These are phyloP conservation scores for Mucor sp. DNA, from an alignment of 371 early-diverging fungal species.

Conservation along the genomic window DNA sequence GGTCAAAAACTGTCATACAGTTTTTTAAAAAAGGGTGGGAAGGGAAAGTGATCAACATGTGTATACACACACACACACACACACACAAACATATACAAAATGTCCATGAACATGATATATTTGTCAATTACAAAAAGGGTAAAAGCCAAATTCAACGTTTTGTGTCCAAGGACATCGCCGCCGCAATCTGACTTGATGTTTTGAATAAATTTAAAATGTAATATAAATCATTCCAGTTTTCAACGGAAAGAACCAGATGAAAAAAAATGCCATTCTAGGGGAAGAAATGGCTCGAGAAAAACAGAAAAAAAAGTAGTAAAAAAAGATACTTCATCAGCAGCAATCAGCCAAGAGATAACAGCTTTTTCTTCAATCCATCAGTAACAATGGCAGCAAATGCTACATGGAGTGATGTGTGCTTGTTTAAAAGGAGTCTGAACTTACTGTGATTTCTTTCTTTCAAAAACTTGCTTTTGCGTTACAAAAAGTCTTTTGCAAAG, in stretches of 20 bases:
- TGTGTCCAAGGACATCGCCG: conserved; percentile 12
- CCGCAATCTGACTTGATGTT: conserved; percentile 16
- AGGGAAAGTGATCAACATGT: not conserved
- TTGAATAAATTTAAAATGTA: conserved; percentile 3
- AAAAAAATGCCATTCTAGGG: not conserved
- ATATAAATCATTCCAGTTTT: not conserved
- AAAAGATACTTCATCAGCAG: not conserved
- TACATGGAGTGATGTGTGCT: not conserved
- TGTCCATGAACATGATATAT: not conserved
- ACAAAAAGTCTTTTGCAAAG: not conserved
- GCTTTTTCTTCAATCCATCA: not conserved
- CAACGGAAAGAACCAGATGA: not conserved
- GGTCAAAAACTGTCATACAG: not conserved
- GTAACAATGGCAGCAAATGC: not conserved
- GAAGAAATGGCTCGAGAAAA: not conserved
- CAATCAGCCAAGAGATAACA: not conserved
- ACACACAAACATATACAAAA: conserved; percentile 5
- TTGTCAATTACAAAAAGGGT: conserved; percentile 3
- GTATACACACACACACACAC: not conserved
- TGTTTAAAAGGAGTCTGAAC: conserved; percentile 16
- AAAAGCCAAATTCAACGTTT: conserved; percentile 3
- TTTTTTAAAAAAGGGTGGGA: not conserved
- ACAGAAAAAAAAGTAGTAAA: conserved; percentile 2
- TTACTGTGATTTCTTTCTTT: conserved; percentile 4
- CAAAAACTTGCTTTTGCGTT: not conserved